Evolutionary conservation across 371 early-diverging fungal genomes (phyloP), one percentile per base, ranked within the genome.

Genomic region (Mucor racemosus): DNA sequence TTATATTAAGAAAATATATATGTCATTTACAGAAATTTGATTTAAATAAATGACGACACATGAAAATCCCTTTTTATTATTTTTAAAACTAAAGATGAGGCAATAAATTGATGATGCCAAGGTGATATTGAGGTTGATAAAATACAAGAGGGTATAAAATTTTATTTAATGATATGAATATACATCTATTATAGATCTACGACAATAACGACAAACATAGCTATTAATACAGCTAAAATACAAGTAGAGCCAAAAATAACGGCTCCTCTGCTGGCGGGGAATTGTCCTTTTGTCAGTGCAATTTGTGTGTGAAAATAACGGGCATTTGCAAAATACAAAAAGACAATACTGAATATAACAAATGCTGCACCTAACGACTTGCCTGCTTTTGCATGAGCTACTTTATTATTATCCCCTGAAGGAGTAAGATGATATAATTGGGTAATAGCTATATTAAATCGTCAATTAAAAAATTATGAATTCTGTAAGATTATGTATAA

Each of bases 221-320:
- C 79, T 41, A 85, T 69, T 26, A 88, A 66, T 5, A 87, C 78
- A 14, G 77, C 76, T 26, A 85, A 54, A 7, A 84, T 67, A 36
- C 77, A 72, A 4, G 82, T 62, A 0, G 87, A 81, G 8, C 85
- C 86, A 36, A 86, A 61, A 15, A 87, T 54, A 34, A 88, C 81
- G 26, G 84, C 83, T n/a, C 88, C 88, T 58, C 92, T 82, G 69
- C 90, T 90, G 3, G 91, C 91, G 7, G 92, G 91, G 53, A 92
- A 93, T 54, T 80, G 78, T 4, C 90, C 91, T 66, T 81, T 79
- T 1, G 88, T 89, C 76, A 93, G 76, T 21, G 86, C 79, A 15
- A 65, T 68, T 75, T 93, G 92, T 10, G 88, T 84, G 73, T 87
- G 87, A 74, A 92, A 92, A 69, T 92, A 93, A 39, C 92, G 76